Evolutionary conservation across 352 stramenopile genomes (phyloP).

Genomic region (Globisporangium solare): DNA sequence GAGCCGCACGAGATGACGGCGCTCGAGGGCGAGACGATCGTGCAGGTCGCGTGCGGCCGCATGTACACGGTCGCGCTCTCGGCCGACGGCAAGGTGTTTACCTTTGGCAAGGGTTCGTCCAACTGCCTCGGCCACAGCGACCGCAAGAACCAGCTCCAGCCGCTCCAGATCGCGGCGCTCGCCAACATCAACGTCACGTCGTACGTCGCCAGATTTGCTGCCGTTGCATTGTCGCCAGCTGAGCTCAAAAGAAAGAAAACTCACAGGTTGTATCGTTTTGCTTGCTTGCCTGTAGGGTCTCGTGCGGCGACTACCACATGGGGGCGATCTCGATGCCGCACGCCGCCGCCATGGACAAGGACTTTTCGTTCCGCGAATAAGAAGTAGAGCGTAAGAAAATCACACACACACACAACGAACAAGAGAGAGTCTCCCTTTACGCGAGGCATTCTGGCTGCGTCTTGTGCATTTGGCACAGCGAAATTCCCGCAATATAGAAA

Average conservation of each 20-base stretch:
- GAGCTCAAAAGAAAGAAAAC: no score
- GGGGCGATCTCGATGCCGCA: slow-evolving; percentile 74
- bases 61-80: slow-evolving; percentile 81
- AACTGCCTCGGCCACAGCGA: slow-evolving; percentile 88
- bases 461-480: no score
- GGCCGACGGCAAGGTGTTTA: slow-evolving; percentile 74
- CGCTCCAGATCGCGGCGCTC: slow-evolving; percentile 66
- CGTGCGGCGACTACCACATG: slow-evolving; percentile 87
- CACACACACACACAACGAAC: no score
- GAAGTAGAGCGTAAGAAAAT: no score
- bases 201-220: slow-evolving; percentile 38
- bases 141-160: slow-evolving; percentile 87
- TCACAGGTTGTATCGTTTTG: background rate
- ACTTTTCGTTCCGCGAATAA: slow-evolving; percentile 78
- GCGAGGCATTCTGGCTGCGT: no score
- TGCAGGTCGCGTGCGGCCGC: slow-evolving; percentile 80
- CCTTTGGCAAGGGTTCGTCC: slow-evolving; percentile 84
- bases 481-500: no score
- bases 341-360: slow-evolving; percentile 62
- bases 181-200: slow-evolving; percentile 54
- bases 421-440: no score
- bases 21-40: slow-evolving; percentile 63
- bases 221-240: no score
- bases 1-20: slow-evolving; percentile 89
- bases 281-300: slow-evolving; percentile 31